Percentiles rank a stretch among this genome's conserved stretches.
Evolutionary conservation across 352 stramenopile genomes (phyloP).

Genomic region (Albugo candida): DNA sequence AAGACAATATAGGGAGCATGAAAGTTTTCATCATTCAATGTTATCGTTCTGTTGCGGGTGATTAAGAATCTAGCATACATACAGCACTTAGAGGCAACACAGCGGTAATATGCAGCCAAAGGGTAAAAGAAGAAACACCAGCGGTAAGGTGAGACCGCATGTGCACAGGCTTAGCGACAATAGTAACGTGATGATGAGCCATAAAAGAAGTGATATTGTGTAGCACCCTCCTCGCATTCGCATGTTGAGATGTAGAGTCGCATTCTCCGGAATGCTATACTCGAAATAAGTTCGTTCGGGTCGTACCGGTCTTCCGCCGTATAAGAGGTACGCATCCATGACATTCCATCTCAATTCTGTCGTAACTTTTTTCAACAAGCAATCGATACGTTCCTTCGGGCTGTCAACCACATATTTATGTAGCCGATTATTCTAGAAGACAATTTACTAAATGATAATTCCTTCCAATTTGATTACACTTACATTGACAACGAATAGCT

Average conservation of each 20-base stretch:
- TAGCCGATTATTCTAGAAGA: too few relatives aligned
- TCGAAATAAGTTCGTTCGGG: constrained; percentile 22
- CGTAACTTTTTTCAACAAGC: too few relatives aligned
- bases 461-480: too few relatives aligned
- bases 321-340: constrained; percentile 14
- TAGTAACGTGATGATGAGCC: constrained; percentile 58
- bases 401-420: too few relatives aligned
- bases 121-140: constrained; percentile 34
- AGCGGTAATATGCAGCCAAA: constrained; percentile 39
- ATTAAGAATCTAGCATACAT: too few relatives aligned
- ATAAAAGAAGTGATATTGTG: constrained; percentile 47
- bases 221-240: constrained; percentile 46
- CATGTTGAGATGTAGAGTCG: constrained; percentile 25
- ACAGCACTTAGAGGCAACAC: constrained; percentile 57
- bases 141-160: constrained; percentile 36
- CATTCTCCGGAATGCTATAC: constrained; percentile 47
- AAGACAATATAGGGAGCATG: too few relatives aligned
- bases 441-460: too few relatives aligned
- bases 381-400: too few relatives aligned
- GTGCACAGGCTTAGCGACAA: constrained; percentile 53
- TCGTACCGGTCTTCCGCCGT: constrained; percentile 37
- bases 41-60: too few relatives aligned
- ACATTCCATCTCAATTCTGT: too few relatives aligned
- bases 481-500: too few relatives aligned
- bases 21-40: too few relatives aligned